Evolutionary conservation across 768 basidiomycete genomes (phyloP), one percentile per base, ranked within the genome.

Genomic region (Rhodosporidiobolus sp.): DNA sequence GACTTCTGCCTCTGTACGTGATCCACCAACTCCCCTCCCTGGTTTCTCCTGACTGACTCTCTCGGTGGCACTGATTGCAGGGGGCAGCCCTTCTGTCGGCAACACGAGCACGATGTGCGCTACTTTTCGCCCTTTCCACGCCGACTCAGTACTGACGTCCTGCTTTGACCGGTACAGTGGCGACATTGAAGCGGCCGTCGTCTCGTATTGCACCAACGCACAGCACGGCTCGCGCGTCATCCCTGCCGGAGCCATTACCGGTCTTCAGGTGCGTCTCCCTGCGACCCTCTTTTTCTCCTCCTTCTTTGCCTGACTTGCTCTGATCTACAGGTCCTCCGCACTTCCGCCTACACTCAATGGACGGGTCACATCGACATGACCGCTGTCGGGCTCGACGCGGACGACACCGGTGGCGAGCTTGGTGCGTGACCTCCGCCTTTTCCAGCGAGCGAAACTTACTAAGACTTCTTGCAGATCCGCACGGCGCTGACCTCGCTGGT

Each of bases 401-500:
- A 69, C n/a, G 90, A 92, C 75, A 85, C 76, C 19, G 90, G 90
- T 72, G 90, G 90, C 69, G 90, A 91, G 67, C 72, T 74, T 30
- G 59, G 55, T 65, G 34, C 64, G 46, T 35, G n/a, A n/a, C 46
- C 30, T 22, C 22, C 16, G 19, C 63, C 46, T 9, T 9, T 46
- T 30, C 52, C 4, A 0, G 17, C 28, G 38, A 26, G 30, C 26
- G 28, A 14, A 26, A 26, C n/a, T 54, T 7, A 26, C 53, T 26
- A 34, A 10, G 4, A 1, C 50, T 38, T 16, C 32, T 19, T 24
- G 30, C 32, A 49, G 5, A 32, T 79, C 86, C 88, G 19, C 87
- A 88, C 72, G 89, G 89, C 69, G 88, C 88, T 72, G 89, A 90
- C 7, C 71, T 88, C 85, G 86, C 87, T 72, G 90, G 90, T 30